Evolutionary conservation across 106 monocot species (phyloP), one percentile per base, ranked within the genome.

Genomic region (Phalaenopsis equestris): DNA sequence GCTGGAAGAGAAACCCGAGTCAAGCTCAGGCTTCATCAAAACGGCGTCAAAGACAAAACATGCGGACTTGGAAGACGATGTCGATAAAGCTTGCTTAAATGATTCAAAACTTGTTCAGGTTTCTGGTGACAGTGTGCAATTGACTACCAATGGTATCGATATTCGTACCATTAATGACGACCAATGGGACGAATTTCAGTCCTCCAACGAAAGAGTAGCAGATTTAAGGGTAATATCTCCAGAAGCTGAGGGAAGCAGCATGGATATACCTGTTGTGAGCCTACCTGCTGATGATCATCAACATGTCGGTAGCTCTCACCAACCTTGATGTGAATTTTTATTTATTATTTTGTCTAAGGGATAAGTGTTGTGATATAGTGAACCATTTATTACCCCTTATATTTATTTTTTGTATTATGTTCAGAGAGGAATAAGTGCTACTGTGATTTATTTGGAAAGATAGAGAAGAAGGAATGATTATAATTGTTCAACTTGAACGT

Each of bases 1-100:
- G 5, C 75, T 90, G 76, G 83, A 89, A 77, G 89, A 89, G 85
- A 91, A 80, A 37, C 82, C 88, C 2, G 91, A 93, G 73, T 88
- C 89, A 16, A 86, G 84, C 80, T 88, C 93, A 11, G 83, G 82
- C n/a, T 75, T 78, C 8, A 76, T 77, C 17, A 76, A 86, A 73
- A 39, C 36, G 3, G 76, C 83, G 72, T 86, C 91, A 65, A 67
- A 87, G 80, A 92, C 94, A n/a, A 98, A 94, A 61, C 90, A 92
- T 81, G 89, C 92, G 18, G 87, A 94, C 78, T 75, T 48, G 36
- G 90, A 98, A 61, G 88, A 87, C 18, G 86, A 95, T 75, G 89
- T 93, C 36, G 98, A 94, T 82, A 99, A 99, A 84, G 91, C 98
- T 55, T 98, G 94, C 56, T 80, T 98, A 76, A 95, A 74, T 39